Conservation (phyloP, 495 filamentous ascomycete genomes). For the Podospora tetraspora region DNA sequence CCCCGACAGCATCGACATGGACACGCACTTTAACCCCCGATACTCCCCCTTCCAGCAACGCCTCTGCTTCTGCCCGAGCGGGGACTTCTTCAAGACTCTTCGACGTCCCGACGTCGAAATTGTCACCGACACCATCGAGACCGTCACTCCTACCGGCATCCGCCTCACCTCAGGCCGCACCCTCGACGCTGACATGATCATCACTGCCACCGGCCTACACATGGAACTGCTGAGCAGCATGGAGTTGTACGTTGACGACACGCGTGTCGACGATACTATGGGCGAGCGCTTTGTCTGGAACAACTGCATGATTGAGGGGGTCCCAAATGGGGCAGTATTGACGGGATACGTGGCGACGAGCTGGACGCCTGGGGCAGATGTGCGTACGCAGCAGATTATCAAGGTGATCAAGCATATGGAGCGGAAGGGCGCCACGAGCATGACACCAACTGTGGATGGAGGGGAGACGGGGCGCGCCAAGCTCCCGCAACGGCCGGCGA, state of each 20-base stretch:
- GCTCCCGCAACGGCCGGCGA: constrained; percentile 23
- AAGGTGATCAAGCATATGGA: constrained; percentile 38
- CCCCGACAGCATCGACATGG: constrained; percentile 48
- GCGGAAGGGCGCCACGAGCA: constrained; percentile 28
- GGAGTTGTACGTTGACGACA: constrained; percentile 50
- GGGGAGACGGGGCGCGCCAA: constrained; percentile 8
- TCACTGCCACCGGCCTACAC: constrained; percentile 69
- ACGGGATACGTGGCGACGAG: constrained; percentile 49
- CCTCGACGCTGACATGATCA: constrained; percentile 63
- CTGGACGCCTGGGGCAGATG: constrained; percentile 50
- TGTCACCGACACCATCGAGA: constrained; percentile 64
- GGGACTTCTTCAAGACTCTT: constrained; percentile 65
- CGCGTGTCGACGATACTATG: constrained; percentile 45
- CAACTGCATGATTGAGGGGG: constrained; percentile 40
- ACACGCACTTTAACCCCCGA: constrained; percentile 64
- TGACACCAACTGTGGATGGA: constrained; percentile 22
- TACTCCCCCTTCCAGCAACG: constrained; percentile 75
- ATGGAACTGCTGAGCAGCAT: constrained; percentile 51
- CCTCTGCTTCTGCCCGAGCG: constrained; percentile 63
- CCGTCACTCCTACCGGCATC: constrained; percentile 56
- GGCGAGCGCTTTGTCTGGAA: constrained; percentile 51
- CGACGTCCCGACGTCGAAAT: constrained; percentile 53
- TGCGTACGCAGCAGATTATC: constrained; percentile 29
- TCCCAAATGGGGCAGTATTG: constrained; percentile 35
- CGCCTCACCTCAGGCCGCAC: constrained; percentile 50